Percentiles rank a stretch among this genome's conserved stretches.
These are phyloP conservation scores for Penicillium canariense DNA, from an alignment of 495 filamentous ascomycete genomes.

Conservation along the genomic window DNA sequence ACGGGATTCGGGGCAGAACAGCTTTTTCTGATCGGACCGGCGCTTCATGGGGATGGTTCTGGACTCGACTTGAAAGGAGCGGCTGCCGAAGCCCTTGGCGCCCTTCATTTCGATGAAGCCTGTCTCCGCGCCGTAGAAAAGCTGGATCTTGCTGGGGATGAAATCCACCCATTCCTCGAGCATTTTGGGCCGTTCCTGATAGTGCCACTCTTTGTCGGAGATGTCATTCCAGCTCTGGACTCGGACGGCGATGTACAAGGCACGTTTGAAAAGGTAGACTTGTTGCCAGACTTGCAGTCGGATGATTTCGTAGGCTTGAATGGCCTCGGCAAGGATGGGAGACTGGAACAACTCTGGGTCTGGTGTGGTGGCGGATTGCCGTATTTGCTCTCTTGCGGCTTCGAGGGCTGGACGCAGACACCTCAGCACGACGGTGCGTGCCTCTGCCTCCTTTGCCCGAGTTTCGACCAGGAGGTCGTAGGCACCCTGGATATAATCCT, in stretches of 20 bases:
- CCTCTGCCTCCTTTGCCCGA: constrained; percentile 22
- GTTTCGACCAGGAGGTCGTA: constrained; percentile 36
- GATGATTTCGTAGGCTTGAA: constrained; percentile 38
- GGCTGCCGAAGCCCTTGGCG: constrained; percentile 1
- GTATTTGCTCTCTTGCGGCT: background rate
- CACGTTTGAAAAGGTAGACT: constrained; percentile 16
- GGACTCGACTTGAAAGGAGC: background rate
- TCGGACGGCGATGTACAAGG: constrained; percentile 2
- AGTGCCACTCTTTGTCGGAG: constrained; percentile 25
- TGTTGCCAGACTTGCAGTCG: constrained; percentile 36
- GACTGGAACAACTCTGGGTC: constrained; percentile 22
- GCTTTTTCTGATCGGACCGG: background rate
- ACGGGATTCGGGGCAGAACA: constrained; percentile 1
- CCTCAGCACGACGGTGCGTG: constrained; percentile 25
- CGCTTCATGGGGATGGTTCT: constrained; percentile 6
- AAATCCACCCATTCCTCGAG: constrained; percentile 51
- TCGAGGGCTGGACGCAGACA: constrained; percentile 23
- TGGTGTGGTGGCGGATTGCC: background rate
- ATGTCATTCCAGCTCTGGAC: constrained; percentile 21
- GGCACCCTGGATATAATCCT: constrained; percentile 24
- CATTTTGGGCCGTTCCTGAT: constrained; percentile 38
- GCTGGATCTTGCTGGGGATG: constrained; percentile 32
- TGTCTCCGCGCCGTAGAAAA: constrained; percentile 13
- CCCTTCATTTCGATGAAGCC: constrained; percentile 14
- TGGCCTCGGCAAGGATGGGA: constrained; percentile 33